These are phyloP conservation scores for Trichoderma atroviride DNA, from an alignment of 2,329 filamentous ascomycete genomes.

Conservation along the genomic window DNA sequence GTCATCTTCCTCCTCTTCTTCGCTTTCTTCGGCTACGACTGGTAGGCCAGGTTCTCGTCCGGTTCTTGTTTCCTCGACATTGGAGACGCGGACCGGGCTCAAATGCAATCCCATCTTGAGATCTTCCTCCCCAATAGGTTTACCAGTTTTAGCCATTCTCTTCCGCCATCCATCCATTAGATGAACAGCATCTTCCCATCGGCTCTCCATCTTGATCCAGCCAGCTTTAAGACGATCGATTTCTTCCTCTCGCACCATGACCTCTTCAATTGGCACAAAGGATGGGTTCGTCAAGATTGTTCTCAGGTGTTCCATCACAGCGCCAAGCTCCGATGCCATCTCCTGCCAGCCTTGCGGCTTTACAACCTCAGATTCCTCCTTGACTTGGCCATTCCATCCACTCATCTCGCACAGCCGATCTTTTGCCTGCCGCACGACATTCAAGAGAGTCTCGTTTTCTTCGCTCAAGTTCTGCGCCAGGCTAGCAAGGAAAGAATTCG, in stretches of 20 bases:
- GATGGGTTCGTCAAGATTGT: constrained; percentile 90
- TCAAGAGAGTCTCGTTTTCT: constrained; percentile 84
- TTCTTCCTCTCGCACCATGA: constrained; percentile 88
- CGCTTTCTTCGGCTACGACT: constrained; percentile 53
- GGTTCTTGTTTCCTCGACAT: constrained; percentile 52
- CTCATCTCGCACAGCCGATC: constrained; percentile 71
- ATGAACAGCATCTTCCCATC: constrained; percentile 86
- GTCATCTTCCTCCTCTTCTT: constrained; percentile 39
- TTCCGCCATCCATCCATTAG: constrained; percentile 93
- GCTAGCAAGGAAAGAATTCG: constrained; percentile 86
- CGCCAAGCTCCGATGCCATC: constrained; percentile 73
- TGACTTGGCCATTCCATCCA: constrained; percentile 51
- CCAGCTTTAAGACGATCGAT: constrained; percentile 80
- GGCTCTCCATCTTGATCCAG: constrained; percentile 90
- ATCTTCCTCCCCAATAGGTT: constrained; percentile 69
- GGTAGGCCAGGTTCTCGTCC: constrained; percentile 45
- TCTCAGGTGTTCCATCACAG: constrained; percentile 77
- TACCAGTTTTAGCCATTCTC: constrained; percentile 71
- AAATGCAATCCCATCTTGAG: constrained; percentile 68
- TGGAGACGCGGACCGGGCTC: constrained; percentile 59
- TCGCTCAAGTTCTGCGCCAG: constrained; percentile 82
- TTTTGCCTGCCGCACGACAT: constrained; percentile 71
- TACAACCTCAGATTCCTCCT: constrained; percentile 37
- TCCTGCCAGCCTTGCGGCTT: constrained; percentile 58
- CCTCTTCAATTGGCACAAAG: constrained; percentile 93